A percentile compares a stretch with the other conserved stretches of the same genome.
Evolutionary conservation across 2,329 filamentous ascomycete genomes (phyloP).

Genomic region (Pseudocercospora eumusae): DNA sequence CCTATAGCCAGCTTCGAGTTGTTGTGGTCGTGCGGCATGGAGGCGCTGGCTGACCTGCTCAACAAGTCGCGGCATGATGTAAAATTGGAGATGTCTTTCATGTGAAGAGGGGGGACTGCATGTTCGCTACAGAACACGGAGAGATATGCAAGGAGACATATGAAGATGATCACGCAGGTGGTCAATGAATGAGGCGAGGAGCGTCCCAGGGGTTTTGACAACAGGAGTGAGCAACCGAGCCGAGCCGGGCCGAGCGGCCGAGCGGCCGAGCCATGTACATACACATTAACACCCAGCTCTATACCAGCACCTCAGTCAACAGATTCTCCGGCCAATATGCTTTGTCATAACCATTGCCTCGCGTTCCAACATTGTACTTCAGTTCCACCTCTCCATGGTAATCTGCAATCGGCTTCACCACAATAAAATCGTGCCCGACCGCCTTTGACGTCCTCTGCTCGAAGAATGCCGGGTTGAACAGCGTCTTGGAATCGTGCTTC

Average conservation of each 20-base stretch:
- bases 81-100: not conserved
- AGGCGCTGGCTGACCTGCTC: not conserved
- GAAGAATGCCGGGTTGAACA: constrained; percentile 55
- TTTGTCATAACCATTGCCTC: constrained; percentile 54
- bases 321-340: constrained; percentile 48
- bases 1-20: not conserved
- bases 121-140: not conserved
- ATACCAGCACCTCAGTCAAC: constrained; percentile 24
- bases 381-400: constrained; percentile 46
- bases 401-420: constrained; percentile 49
- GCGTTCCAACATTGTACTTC: constrained; percentile 52
- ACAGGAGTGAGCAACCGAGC: not conserved
- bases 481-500: constrained; percentile 41
- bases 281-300: not conserved
- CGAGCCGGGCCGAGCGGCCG: no score
- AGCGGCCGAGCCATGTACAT: no score
- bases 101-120: not conserved
- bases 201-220: not conserved
- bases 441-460: constrained; percentile 44
- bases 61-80: not conserved
- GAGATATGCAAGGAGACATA: not conserved
- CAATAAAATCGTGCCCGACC: constrained; percentile 43
- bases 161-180: no score
- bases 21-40: not conserved
- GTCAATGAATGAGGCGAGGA: not conserved